phyloP scores from a whole-genome alignment of 306 rosid species.

The Abrus pulchellus region DNA sequence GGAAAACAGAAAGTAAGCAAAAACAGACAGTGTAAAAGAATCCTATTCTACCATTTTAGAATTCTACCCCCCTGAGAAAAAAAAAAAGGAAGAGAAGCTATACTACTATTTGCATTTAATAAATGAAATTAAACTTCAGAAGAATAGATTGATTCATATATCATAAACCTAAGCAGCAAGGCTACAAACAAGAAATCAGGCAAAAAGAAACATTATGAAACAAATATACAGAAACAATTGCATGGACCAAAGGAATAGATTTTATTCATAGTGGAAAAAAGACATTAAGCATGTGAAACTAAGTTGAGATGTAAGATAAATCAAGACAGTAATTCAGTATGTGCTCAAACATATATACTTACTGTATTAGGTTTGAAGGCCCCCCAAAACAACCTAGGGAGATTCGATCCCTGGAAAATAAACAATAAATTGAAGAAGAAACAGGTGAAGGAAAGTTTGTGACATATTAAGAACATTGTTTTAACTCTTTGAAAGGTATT shows the following conservation, averaged over 20 bases:
- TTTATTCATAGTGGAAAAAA: neutral
- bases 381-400: conserved; percentile 91
- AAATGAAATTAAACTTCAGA: conserved; percentile 25
- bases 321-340: neutral
- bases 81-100: neutral
- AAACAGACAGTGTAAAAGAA: conserved; percentile 36
- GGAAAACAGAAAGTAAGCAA: conserved; percentile 29
- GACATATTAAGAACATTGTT: conserved; percentile 18
- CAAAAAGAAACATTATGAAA: conserved; percentile 22
- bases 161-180: neutral
- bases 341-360: conserved; percentile 44
- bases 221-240: conserved; percentile 9
- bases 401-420: conserved; percentile 77
- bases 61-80: neutral
- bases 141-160: conserved; percentile 12
- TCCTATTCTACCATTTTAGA: conserved; percentile 11
- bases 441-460: neutral
- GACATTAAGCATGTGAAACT: neutral
- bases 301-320: neutral
- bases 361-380: conserved; percentile 82
- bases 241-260: conserved; percentile 2
- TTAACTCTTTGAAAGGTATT: conserved; percentile 22
- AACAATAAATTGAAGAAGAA: conserved; percentile 31
- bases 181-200: conserved; percentile 28
- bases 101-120: conserved; percentile 13